Evolutionary conservation across 2,329 filamentous ascomycete species (phyloP), one percentile per base, ranked within the genome.

Genomic region (Endoconidiophora polonica): DNA sequence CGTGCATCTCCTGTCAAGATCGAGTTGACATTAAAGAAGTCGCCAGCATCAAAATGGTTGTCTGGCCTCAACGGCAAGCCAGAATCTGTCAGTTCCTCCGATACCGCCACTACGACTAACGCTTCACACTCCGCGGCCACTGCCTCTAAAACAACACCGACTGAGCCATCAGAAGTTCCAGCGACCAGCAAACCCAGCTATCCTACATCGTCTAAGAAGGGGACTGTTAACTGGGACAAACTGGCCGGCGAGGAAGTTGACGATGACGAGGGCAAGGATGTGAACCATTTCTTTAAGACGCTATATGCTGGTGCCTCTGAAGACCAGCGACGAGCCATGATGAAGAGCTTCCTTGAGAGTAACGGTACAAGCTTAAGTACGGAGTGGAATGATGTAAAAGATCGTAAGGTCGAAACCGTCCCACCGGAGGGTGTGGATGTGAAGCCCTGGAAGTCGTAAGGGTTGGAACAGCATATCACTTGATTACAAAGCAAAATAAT

Each of bases 311-410:
- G 69, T 36, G 79, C 86, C 0, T 79, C 82, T 45, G 77, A 81
- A 0, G 90, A 98, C 58, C 85, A 86, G 52, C 79, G 79, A 60
- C 78, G 87, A 2, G 91, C 91, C 6, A 98, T 98, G 91, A 86
- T 93, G 78, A 98, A 98, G 76, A 94, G 86, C 61, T 96, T 86
- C 60, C 73, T 79, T 12, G 90, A 98, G 70, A 95, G 88, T 64
- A 91, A 93, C 57, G 91, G 91, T 3, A 98, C 91, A 0, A 76
- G 84, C 2, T 68, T 98, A 46, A 95, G 86, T 64, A 98, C 91
- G 0, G 86, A 90, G 62, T 98, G 91, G 91, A 66, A 68, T 7
- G 83, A 94, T 54, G 90, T 95, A 18, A 76, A 77, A 46, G 74
- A 71, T 55, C 77, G 76, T 16, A 81, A 67, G 22, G 83, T 95